Base-by-base conservation (phyloP, 169 alveolate species). In the Plasmodium reichenowi region DNA sequence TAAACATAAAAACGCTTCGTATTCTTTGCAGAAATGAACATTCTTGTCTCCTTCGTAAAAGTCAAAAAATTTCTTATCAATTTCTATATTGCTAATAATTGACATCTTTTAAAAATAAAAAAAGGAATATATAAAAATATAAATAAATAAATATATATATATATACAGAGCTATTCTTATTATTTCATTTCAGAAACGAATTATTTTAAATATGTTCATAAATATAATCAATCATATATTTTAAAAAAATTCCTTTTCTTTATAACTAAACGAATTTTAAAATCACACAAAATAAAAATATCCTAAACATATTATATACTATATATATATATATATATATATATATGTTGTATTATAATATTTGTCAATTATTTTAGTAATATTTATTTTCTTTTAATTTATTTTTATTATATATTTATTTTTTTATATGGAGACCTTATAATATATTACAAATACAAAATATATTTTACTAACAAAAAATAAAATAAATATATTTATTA, bases 1-100 rank as follows among this genome's bases (percentile, higher is more conserved):
- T 48, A 83, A 72, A 63, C 91, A 68, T 32, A 83, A 83, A 54
- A 68, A 83, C 15, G 60, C 26, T 15, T 54, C 91, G 12, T 58
- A 47, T 22, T 83, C 91, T 63, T 83, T 59, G 56, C 74, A 17
- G 59, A 54, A 83, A 83, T 54, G 70, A 32, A 83, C 74, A 26
- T 70, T 59, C 7, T 67, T 58, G 47, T 67, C 74, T 15, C 91
- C 91, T 13, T 83, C 91, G 48, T 83, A 83, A 72, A 83, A 68
- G 74, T 83, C 91, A 56, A 71, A 83, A 45, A 58, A 59, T 58
- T 83, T 83, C 45, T 22, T 83, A 20, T 83, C 85, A 58, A 83
- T 83, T 70, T 71, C 91, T 50, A 58, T 52, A 58, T 63, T 56
- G 13, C 75, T 45, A 83, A 70, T 62, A 12, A 68, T 20, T 43